Percentiles rank a stretch among this genome's conserved stretches.
Evolutionary conservation across 768 basidiomycete species (phyloP).

Genomic region (Hypsizygus marmoreus): DNA sequence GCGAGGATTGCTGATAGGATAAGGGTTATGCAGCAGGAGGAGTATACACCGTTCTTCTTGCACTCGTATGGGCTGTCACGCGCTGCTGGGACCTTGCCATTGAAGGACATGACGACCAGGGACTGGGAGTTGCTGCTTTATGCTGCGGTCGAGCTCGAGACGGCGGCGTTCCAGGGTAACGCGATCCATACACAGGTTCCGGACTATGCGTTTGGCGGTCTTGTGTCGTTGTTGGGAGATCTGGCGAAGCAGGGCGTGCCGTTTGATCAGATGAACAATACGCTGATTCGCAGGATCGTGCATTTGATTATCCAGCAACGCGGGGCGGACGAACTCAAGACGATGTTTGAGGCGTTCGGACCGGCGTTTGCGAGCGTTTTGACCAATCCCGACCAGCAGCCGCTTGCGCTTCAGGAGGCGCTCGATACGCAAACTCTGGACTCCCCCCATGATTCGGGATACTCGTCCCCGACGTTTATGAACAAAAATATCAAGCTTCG

Average conservation of each 20-base stretch:
- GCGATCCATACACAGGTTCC: constrained; percentile 21
- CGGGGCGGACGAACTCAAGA: constrained; percentile 25
- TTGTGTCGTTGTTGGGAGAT: constrained; percentile 45
- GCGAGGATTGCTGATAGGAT: constrained; percentile 34
- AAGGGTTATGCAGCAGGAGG: constrained; percentile 31
- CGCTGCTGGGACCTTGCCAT: constrained; percentile 22
- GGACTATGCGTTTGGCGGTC: constrained; percentile 36
- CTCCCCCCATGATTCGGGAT: constrained; percentile 11
- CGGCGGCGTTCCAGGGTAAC: constrained; percentile 27
- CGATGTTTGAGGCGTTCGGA: constrained; percentile 31
- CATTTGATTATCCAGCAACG: constrained; percentile 23
- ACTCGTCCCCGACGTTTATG: constrained; percentile 2
- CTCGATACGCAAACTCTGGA: constrained; percentile 13
- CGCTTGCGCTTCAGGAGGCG: constrained; percentile 21
- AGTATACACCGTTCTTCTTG: constrained; percentile 41
- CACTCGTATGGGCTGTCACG: constrained; percentile 46
- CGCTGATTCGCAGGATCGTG: constrained; percentile 27
- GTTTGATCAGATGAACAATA: constrained; percentile 27
- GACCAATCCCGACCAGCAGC: constrained; percentile 19
- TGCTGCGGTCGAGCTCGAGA: constrained; percentile 39
- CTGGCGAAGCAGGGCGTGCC: constrained; percentile 33
- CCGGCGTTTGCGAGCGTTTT: constrained; percentile 29
- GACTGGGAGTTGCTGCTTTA: constrained; percentile 53
- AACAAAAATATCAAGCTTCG: neutral
- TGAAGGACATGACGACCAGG: constrained; percentile 29